Base-by-base conservation (phyloP, 768 basidiomycete species). In the Suillus cothurnatus region DNA sequence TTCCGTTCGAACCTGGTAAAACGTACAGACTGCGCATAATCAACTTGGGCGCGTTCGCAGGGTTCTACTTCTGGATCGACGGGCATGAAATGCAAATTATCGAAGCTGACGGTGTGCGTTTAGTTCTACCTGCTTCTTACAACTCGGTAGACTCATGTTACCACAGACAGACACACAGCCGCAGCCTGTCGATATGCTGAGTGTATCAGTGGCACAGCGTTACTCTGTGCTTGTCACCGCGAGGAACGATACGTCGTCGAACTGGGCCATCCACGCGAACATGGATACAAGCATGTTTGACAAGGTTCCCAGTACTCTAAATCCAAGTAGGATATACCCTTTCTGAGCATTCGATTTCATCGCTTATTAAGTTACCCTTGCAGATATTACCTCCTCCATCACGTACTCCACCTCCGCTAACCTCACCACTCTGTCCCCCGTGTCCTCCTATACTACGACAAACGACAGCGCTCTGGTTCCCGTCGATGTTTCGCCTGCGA, bases 271-370 rank as follows among this genome's bases (percentile, higher is more conserved):
- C 65, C 93, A 95, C 72, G 91, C 92, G 6, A 93, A 95, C 81
- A 93, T 98, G 86, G 93, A 96, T 73, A 85, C 85, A 0, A 81
- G 80, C 67, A 97, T 96, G 95, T 99, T 97, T 75, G 97, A 99
- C 75, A 81, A 61, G 0, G 79, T 95, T 17, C 94, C 97, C 0
- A 80, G 82, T 31, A 77, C 81, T 14, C 82, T 99, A 31, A 85
- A 90, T 68, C 85, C 92, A 0, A 97, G 93, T 92, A 65, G 50
- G 89, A 79, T 6, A 15, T 34, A 47, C 6, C 32, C 38, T 36
- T 4, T n/a, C 19, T 65, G 26, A n/a, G n/a, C n/a, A 26, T 8
- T 36, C n/a, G 21, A 56, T 64, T 43, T 2, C 17, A 9, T 28
- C 14, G n/a, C 15, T 64, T 38, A 34, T 49, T 41, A 32, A 21